Percentiles rank a stretch among this genome's conserved stretches.
These are phyloP conservation scores for Coemansia umbellata DNA, from an alignment of 192 early-diverging fungal species.

Conservation along the genomic window DNA sequence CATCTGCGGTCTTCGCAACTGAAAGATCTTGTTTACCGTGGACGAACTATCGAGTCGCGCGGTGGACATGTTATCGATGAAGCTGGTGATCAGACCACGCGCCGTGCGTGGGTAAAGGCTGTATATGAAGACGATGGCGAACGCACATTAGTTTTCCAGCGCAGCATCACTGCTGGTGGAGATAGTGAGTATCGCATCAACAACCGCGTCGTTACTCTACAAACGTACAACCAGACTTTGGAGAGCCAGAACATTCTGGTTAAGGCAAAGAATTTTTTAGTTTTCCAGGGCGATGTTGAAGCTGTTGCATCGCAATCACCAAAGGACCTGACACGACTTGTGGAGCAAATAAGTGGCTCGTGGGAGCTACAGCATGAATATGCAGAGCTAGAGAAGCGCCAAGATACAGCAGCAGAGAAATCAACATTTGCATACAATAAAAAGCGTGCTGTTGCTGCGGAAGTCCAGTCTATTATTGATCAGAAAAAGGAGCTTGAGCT, in stretches of 20 bases:
- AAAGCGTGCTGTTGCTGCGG: conserved; percentile 80
- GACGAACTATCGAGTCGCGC: conserved; percentile 48
- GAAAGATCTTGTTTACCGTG: conserved; percentile 87
- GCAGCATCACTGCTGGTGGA: conserved; percentile 65
- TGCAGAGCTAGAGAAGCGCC: conserved; percentile 72
- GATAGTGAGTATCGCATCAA: conserved; percentile 88
- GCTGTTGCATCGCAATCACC: conserved; percentile 93
- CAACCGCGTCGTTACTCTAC: conserved; percentile 63
- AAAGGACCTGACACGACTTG: conserved; percentile 85
- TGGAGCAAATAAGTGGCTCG: conserved; percentile 97
- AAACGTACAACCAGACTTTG: conserved; percentile 71
- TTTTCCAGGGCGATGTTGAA: conserved; percentile 99
- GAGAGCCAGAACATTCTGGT: conserved; percentile 90
- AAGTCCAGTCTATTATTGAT: conserved; percentile 89
- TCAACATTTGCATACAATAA: conserved; percentile 87
- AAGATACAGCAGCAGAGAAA: conserved; percentile 85
- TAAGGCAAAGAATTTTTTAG: conserved; percentile 95
- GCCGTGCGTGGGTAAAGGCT: conserved; percentile 74
- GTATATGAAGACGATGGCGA: conserved; percentile 72
- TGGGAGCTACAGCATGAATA: conserved; percentile 87
- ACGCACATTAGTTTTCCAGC: conserved; percentile 62
- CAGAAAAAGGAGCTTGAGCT: conserved; percentile 89
- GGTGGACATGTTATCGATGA: conserved; percentile 50
- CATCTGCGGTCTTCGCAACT: conserved; percentile 88
- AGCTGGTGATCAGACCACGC: conserved; percentile 42